phyloP scores from a whole-genome alignment of 2,329 filamentous ascomycete species.

The Madurella mycetomatis region DNA sequence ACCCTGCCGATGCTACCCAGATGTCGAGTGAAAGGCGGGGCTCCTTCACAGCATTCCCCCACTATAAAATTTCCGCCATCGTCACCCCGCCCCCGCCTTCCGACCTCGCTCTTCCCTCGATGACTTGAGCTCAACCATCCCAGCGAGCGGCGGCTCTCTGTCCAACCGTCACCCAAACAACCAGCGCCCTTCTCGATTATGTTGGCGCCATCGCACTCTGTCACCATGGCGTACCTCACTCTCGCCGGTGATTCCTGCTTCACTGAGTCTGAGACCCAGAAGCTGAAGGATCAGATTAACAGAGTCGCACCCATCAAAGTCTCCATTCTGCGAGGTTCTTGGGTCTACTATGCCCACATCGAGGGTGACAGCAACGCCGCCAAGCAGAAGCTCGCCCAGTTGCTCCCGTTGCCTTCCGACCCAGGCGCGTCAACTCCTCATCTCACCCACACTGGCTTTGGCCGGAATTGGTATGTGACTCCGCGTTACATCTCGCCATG shows the following conservation, averaged over 20 bases:
- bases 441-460: conserved; percentile 40
- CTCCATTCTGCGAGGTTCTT: conserved; percentile 47
- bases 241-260: conserved; percentile 45
- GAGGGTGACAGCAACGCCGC: conserved; percentile 42
- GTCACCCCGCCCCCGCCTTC: conserved; percentile 21
- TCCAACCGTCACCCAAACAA: conserved; percentile 11
- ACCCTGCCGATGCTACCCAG: too few species aligned
- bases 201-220: conserved; percentile 8
- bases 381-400: conserved; percentile 42
- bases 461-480: conserved; percentile 57
- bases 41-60: conserved; percentile 2
- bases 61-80: conserved; percentile 20
- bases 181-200: background rate
- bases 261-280: conserved; percentile 42
- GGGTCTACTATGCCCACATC: conserved; percentile 65
- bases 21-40: conserved; percentile 4
- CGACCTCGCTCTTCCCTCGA: conserved; percentile 18
- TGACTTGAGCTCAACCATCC: conserved; percentile 9
- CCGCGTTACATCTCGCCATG: conserved; percentile 91
- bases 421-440: conserved; percentile 27
- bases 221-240: conserved; percentile 26
- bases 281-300: conserved; percentile 42
- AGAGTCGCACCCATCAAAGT: conserved; percentile 40
- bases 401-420: conserved; percentile 40
- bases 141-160: conserved; percentile 23